A percentile compares a stretch with the other conserved stretches of the same genome.
phyloP scores from a whole-genome alignment of 2,329 filamentous ascomycete genomes.

The Pestalotiopsis sp. region DNA sequence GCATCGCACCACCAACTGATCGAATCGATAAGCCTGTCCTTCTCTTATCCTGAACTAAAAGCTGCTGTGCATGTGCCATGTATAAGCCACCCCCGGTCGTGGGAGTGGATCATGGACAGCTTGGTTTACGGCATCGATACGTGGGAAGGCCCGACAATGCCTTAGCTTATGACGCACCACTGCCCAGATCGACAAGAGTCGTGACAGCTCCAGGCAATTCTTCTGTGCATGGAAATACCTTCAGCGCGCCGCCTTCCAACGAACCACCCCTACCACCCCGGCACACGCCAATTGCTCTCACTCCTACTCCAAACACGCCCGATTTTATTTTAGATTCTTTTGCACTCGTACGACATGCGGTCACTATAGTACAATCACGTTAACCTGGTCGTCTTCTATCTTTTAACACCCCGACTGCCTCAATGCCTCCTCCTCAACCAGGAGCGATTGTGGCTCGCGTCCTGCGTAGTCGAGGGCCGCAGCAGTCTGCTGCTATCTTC shows the following conservation, averaged over 20 bases:
- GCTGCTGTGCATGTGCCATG: neutral
- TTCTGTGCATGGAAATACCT: neutral
- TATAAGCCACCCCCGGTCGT: neutral
- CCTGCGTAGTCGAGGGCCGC: neutral
- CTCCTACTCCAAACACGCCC: neutral
- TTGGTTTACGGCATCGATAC: constrained; percentile 10
- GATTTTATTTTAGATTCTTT: neutral
- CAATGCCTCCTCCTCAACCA: constrained; percentile 12
- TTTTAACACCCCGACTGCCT: neutral
- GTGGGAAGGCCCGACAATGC: constrained; percentile 7
- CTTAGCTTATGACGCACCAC: constrained; percentile 12
- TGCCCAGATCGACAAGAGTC: constrained; percentile 10
- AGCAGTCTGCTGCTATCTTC: neutral
- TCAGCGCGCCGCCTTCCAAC: neutral
- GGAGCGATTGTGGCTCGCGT: constrained; percentile 8
- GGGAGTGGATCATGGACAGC: constrained; percentile 4
- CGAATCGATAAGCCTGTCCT: neutral
- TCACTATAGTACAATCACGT: neutral
- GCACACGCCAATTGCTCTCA: neutral
- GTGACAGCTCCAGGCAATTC: neutral
- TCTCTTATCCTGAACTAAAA: neutral
- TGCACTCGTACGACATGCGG: neutral
- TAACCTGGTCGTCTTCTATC: neutral
- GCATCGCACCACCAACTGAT: too few species aligned
- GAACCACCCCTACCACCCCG: neutral